phyloP scores from a whole-genome alignment of 352 stramenopile genomes.

The Nothophytophthora sp. region DNA sequence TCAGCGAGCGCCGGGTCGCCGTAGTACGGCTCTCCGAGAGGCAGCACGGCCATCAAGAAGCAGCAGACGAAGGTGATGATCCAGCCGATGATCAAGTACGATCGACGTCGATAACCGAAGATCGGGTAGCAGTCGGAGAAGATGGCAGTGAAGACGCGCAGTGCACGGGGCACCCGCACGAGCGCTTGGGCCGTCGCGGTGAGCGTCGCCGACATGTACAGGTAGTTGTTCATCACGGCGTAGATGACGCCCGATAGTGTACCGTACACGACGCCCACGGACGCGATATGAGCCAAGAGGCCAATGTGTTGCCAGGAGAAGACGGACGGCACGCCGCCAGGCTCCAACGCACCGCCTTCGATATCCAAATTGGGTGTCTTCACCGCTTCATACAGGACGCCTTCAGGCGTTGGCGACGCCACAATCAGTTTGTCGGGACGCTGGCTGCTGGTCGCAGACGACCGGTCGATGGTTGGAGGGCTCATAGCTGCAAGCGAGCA shows the following conservation, averaged over 20 bases:
- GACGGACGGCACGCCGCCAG: conserved; percentile 36
- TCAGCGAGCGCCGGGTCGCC: conserved; percentile 31
- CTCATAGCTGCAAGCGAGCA: conserved; percentile 10
- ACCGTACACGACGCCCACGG: conserved; percentile 52
- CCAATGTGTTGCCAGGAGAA: conserved; percentile 49
- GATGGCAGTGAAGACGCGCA: conserved; percentile 70
- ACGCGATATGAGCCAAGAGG: conserved; percentile 43
- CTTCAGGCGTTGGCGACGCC: conserved; percentile 7
- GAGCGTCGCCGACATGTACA: conserved; percentile 58
- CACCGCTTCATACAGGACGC: conserved; percentile 23
- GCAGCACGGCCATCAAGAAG: conserved; percentile 48
- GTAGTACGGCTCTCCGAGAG: conserved; percentile 56
- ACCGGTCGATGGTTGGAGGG: background rate
- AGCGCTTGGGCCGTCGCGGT: conserved; percentile 50
- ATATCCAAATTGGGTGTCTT: conserved; percentile 26
- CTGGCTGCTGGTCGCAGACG: background rate
- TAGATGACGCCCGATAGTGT: conserved; percentile 51
- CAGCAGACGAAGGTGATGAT: conserved; percentile 35
- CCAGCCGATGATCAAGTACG: conserved; percentile 83
- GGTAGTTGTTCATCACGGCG: conserved; percentile 61
- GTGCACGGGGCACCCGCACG: conserved; percentile 47
- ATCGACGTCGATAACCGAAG: conserved; percentile 73
- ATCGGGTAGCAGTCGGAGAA: conserved; percentile 80
- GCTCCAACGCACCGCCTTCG: conserved; percentile 36
- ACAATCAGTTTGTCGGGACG: conserved; percentile 13